Evolutionary conservation across 306 rosid genomes (phyloP).

Genomic region (Ochetophila trinervis): DNA sequence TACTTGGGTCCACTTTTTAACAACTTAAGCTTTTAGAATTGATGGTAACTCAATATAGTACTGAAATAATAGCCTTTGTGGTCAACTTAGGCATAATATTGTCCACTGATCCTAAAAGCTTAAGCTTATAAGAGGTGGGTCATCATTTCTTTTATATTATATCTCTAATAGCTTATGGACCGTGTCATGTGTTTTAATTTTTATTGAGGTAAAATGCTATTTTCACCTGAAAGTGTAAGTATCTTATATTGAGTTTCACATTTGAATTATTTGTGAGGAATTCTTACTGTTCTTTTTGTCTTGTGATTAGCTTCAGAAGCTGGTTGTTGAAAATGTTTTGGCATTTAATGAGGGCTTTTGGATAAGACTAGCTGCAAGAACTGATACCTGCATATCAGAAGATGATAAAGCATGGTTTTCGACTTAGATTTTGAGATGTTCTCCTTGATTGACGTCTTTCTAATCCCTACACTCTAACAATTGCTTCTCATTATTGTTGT

Average conservation of each 20-base stretch:
- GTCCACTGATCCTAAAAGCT: too few species aligned
- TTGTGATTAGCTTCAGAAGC: constrained; percentile 71
- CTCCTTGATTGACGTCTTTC: constrained; percentile 18
- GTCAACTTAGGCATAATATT: too few species aligned
- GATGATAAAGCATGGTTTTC: constrained; percentile 78
- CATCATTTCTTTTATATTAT: too few species aligned
- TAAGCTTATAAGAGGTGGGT: too few species aligned
- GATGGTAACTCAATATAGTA: too few species aligned
- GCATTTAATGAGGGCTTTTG: constrained; percentile 82
- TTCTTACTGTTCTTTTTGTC: constrained; percentile 24
- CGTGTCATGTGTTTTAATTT: background rate
- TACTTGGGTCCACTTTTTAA: too few species aligned
- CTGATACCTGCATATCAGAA: constrained; percentile 85
- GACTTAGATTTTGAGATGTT: constrained; percentile 18
- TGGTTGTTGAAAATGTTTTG: constrained; percentile 77
- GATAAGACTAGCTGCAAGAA: constrained; percentile 86
- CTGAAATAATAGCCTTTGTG: too few species aligned
- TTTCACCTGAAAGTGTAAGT: background rate
- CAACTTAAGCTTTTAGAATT: too few species aligned
- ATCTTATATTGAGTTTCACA: background rate
- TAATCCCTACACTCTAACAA: constrained; percentile 13
- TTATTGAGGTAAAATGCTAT: background rate
- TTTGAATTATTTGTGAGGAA: constrained; percentile 1
- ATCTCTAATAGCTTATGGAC: too few species aligned
- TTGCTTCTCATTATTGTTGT: constrained; percentile 20